Conservation (phyloP, 2,329 filamentous ascomycete species). For the Coniella lustricola region DNA sequence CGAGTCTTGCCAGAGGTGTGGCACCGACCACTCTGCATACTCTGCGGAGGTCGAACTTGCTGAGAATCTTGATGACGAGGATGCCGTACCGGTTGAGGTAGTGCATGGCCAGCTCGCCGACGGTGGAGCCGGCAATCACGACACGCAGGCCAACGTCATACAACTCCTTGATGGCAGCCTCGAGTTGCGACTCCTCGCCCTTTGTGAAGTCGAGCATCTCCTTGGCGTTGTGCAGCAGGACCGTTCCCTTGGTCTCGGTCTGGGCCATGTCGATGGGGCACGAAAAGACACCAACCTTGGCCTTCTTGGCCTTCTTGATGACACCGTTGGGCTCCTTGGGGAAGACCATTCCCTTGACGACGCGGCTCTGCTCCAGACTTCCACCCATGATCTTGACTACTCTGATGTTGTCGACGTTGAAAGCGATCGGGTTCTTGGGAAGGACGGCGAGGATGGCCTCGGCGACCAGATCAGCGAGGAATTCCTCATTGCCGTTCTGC, state of each 20-base stretch:
- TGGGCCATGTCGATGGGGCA: slow-evolving; percentile 93
- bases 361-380: slow-evolving; percentile 84
- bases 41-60: slow-evolving; percentile 93
- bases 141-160: slow-evolving; percentile 91
- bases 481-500: slow-evolving; percentile 88
- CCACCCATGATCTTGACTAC: slow-evolving; percentile 99
- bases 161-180: slow-evolving; percentile 87
- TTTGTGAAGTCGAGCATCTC: slow-evolving; percentile 99
- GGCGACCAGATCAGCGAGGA: slow-evolving; percentile 78
- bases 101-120: slow-evolving; percentile 92
- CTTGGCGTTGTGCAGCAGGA: slow-evolving; percentile 91
- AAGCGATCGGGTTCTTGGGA: slow-evolving; percentile 90
- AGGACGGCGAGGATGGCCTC: slow-evolving; percentile 81
- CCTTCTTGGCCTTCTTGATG: slow-evolving; percentile 83
- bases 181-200: slow-evolving; percentile 89
- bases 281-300: slow-evolving; percentile 94
- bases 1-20: slow-evolving; percentile 89
- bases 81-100: slow-evolving; percentile 98
- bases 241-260: slow-evolving; percentile 98
- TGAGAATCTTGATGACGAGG: slow-evolving; percentile 90
- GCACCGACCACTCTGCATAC: slow-evolving; percentile 94
- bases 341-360: slow-evolving; percentile 98
- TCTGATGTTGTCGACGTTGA: slow-evolving; percentile 98
- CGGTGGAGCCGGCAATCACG: slow-evolving; percentile 83
- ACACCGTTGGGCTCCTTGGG: slow-evolving; percentile 87